Evolutionary conservation across 306 rosid species (phyloP).

Genomic region (Prunus padus): DNA sequence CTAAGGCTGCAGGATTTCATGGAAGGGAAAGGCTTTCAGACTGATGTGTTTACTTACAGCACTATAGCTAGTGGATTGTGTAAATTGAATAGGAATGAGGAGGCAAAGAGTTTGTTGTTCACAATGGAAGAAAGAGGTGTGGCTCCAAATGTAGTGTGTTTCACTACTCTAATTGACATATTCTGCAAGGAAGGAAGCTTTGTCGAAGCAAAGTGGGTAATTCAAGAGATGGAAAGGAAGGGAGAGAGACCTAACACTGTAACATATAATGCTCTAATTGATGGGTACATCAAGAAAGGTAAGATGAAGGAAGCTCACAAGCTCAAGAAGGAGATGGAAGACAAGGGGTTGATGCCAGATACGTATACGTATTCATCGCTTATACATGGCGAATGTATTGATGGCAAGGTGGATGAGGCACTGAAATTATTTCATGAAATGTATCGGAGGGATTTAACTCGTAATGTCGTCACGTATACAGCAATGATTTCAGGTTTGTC

Average conservation of each 20-base stretch:
- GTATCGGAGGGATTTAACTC: constrained; percentile 47
- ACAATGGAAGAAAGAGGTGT: constrained; percentile 69
- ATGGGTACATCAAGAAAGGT: constrained; percentile 61
- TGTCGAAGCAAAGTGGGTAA: constrained; percentile 56
- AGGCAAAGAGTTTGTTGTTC: constrained; percentile 58
- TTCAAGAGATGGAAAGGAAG: constrained; percentile 57
- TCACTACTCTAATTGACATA: constrained; percentile 63
- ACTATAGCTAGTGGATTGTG: constrained; percentile 65
- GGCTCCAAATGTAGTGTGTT: constrained; percentile 53
- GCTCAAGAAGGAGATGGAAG: constrained; percentile 55
- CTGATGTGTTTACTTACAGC: constrained; percentile 54
- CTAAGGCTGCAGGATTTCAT: constrained; percentile 43
- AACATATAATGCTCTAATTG: constrained; percentile 66
- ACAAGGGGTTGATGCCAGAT: constrained; percentile 63
- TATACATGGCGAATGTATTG: constrained; percentile 68
- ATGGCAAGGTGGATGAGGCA: constrained; percentile 62
- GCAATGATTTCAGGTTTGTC: constrained; percentile 76
- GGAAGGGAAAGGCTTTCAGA: constrained; percentile 62
- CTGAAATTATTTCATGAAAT: constrained; percentile 60
- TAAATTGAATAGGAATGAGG: constrained; percentile 47
- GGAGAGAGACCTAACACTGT: constrained; percentile 55
- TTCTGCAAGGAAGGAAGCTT: constrained; percentile 83
- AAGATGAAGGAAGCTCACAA: constrained; percentile 57
- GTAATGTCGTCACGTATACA: constrained; percentile 55
- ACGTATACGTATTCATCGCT: constrained; percentile 70